These are phyloP conservation scores for Hypoxylon sp. DNA, from an alignment of 2,329 filamentous ascomycete species.

Conservation along the genomic window DNA sequence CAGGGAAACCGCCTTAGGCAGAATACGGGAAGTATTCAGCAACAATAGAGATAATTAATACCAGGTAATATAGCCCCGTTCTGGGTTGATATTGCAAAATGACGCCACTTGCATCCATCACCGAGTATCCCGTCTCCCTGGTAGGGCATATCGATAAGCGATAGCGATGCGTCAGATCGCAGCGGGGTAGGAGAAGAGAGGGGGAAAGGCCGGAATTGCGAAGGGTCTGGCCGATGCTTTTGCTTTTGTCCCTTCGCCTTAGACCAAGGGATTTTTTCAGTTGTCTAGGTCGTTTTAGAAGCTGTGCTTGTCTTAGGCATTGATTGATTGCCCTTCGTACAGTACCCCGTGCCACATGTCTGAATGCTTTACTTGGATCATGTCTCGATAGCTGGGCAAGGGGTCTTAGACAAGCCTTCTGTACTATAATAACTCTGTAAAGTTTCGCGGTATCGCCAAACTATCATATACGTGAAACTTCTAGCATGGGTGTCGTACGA, in stretches of 20 bases:
- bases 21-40: conserved; percentile 39
- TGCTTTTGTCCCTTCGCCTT: conserved; percentile 14
- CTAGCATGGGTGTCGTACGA: conserved; percentile 12
- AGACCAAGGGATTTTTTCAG: neutral
- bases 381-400: conserved; percentile 9
- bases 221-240: conserved; percentile 20
- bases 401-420: conserved; percentile 27
- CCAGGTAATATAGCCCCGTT: conserved; percentile 34
- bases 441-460: conserved; percentile 9
- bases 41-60: conserved; percentile 39
- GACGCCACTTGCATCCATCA: conserved; percentile 41
- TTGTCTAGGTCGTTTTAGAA: conserved; percentile 10
- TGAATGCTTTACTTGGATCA: conserved; percentile 3
- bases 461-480: conserved; percentile 31
- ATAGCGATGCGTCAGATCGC: conserved; percentile 44
- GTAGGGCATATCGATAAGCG: conserved; percentile 47
- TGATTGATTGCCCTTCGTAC: conserved; percentile 19
- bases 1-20: conserved; percentile 29
- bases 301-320: conserved; percentile 17
- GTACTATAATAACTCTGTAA: conserved; percentile 16
- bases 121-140: conserved; percentile 36
- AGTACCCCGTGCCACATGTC: conserved; percentile 19
- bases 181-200: conserved; percentile 37
- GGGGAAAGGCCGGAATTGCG: conserved; percentile 9
- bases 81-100: conserved; percentile 37